Percentiles rank a stretch among this genome's conserved stretches.
phyloP scores from a whole-genome alignment of 352 stramenopile genomes.

The Globisporangium nodosum region DNA sequence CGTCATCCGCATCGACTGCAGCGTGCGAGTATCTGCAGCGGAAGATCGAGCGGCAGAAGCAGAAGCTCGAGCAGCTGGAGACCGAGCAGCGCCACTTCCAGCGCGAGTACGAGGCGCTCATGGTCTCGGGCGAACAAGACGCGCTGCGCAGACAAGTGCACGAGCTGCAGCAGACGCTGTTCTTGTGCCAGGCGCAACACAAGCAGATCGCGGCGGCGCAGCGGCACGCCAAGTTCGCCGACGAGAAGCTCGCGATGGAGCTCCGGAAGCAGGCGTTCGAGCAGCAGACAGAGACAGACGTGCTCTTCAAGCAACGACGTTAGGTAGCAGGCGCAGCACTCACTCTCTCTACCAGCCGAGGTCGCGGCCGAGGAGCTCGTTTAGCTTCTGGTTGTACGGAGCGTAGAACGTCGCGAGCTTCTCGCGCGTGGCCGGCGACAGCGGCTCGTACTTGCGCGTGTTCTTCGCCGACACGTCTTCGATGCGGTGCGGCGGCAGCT shows the following conservation, averaged over 20 bases:
- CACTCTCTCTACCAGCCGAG: constrained; percentile 38
- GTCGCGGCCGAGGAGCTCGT: constrained; percentile 51
- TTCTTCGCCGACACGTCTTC: constrained; percentile 84
- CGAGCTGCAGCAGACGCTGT: constrained; percentile 65
- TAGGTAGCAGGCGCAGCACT: background rate
- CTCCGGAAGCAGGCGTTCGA: constrained; percentile 37
- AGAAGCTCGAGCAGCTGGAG: constrained; percentile 34
- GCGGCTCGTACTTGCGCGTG: constrained; percentile 77
- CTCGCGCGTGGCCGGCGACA: constrained; percentile 40
- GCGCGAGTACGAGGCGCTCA: constrained; percentile 33
- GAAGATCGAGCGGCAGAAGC: constrained; percentile 42
- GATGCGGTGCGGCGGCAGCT: constrained; percentile 77
- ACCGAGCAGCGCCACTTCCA: constrained; percentile 20
- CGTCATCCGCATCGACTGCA: constrained; percentile 10
- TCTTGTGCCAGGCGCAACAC: constrained; percentile 51
- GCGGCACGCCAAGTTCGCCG: constrained; percentile 22
- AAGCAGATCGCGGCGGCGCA: constrained; percentile 42
- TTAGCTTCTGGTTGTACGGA: constrained; percentile 81
- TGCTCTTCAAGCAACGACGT: constrained; percentile 45
- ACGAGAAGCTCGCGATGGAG: constrained; percentile 22
- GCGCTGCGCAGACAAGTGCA: constrained; percentile 41
- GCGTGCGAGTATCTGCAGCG: constrained; percentile 38
- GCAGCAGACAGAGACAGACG: constrained; percentile 59
- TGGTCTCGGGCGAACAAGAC: constrained; percentile 40
- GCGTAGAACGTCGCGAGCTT: constrained; percentile 75